phyloP scores from a whole-genome alignment of 495 filamentous ascomycete species.

The Annulohypoxylon nitens region DNA sequence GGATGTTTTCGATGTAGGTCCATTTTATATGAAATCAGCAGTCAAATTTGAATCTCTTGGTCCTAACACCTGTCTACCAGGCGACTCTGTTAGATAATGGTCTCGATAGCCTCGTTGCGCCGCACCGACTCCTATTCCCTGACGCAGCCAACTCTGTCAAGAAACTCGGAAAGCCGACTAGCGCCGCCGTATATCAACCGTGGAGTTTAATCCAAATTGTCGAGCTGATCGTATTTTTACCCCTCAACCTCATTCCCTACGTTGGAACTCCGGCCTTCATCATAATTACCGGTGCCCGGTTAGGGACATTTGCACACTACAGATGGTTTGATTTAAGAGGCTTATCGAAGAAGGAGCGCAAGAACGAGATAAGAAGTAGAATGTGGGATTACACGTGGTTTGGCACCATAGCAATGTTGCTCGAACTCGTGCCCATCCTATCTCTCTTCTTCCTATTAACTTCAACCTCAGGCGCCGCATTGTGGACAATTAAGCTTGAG shows the following conservation, averaged over 20 bases:
- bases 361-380: slow-evolving; percentile 73
- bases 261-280: slow-evolving; percentile 86
- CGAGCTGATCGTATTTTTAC: slow-evolving; percentile 82
- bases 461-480: slow-evolving; percentile 78
- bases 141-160: slow-evolving; percentile 71
- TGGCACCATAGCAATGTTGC: slow-evolving; percentile 66
- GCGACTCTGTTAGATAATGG: slow-evolving; percentile 65
- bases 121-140: slow-evolving; percentile 76
- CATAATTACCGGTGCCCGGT: slow-evolving; percentile 71
- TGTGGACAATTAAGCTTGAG: slow-evolving; percentile 80
- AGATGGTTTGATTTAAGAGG: slow-evolving; percentile 87
- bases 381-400: slow-evolving; percentile 76
- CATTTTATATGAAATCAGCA: slow-evolving; percentile 32
- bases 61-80: slow-evolving; percentile 39
- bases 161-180: slow-evolving; percentile 80
- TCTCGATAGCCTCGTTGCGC: slow-evolving; percentile 70
- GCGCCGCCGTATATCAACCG: slow-evolving; percentile 73
- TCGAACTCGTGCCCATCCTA: slow-evolving; percentile 82
- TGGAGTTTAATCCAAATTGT: slow-evolving; percentile 82
- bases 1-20: slow-evolving; percentile 90
- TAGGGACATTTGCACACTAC: slow-evolving; percentile 70
- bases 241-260: slow-evolving; percentile 89
- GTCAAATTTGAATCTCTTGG: not conserved
- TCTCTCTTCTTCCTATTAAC: slow-evolving; percentile 93
- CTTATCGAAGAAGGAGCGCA: slow-evolving; percentile 70